Base-by-base conservation (phyloP, 257 asterid genomes). In the Nicotiana attenuata region DNA sequence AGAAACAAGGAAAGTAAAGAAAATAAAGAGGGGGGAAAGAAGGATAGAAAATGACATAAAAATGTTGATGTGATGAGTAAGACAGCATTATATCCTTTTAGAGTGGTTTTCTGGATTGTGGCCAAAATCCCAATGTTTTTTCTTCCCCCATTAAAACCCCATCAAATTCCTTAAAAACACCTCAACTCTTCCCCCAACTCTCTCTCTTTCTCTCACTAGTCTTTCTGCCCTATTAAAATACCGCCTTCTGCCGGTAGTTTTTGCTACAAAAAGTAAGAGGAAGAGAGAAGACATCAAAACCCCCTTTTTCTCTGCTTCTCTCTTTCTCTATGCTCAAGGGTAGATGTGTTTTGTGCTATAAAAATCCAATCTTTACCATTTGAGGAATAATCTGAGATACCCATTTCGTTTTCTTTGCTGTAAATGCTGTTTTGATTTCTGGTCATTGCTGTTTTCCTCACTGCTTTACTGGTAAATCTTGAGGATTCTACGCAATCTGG, bases 71-170 rank as follows among this genome's bases (percentile, higher is more conserved):
- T 80, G 89, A 85, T 88, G 92, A 87, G 88, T 84, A 86, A 85
- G 92, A 89, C 84, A 85, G 85, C 91, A 87, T 83, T 89, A 86
- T 47, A 38, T 56, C 66, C 80, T 82, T 81, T 56, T 81, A 55
- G 83, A 69, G 77, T 47, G 63, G 16, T 73, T 45, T 73, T 73
- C 41, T 73, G 79, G 79, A 73, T 24, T 86, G 85, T 87, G 83
- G 79, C 84, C 88, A 66, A 86, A 83, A 82, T 61, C 80, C 82
- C 87, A 31, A 59, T 41, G 61, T 78, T 83, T 76, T 79, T 83
- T 68, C 83, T 85, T 61, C 52, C 82, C 78, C 80, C 84, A 63
- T 82, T 83, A 87, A 82, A 66, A 33, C 79, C 73, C 61, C 41
- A 13, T 13, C 55, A 47, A 1, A 22, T 71, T 3, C 83, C 67